These are phyloP conservation scores for Nigrospora osmanthi DNA, from an alignment of 2,329 filamentous ascomycete genomes.

Conservation along the genomic window DNA sequence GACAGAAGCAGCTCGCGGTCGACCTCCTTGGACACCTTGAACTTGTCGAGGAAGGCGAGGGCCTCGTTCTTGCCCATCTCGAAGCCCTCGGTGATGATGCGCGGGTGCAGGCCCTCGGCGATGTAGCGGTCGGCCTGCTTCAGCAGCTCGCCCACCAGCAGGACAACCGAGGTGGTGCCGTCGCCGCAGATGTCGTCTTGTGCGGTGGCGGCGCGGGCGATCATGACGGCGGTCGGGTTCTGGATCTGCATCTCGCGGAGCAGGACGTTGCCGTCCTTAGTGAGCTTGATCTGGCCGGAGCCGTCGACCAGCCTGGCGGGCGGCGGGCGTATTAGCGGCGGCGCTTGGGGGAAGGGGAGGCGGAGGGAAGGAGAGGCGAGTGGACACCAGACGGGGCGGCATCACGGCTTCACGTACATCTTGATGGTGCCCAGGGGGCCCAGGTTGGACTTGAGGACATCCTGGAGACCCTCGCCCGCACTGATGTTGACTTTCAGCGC, in stretches of 20 bases:
- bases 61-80: constrained; percentile 93
- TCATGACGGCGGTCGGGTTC: constrained; percentile 91
- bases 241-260: constrained; percentile 85
- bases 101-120: constrained; percentile 89
- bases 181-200: constrained; percentile 98
- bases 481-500: constrained; percentile 95
- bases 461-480: constrained; percentile 83
- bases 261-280: constrained; percentile 93
- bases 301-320: constrained; percentile 56
- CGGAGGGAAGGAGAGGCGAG: background rate
- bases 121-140: constrained; percentile 98
- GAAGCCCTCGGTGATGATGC: constrained; percentile 95
- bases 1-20: constrained; percentile 90
- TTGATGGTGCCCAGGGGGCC: constrained; percentile 92
- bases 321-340: background rate
- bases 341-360: background rate
- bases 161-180: constrained; percentile 91
- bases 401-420: constrained; percentile 52
- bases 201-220: constrained; percentile 78
- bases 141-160: constrained; percentile 90
- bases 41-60: constrained; percentile 88
- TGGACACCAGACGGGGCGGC: constrained; percentile 2
- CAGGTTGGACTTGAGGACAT: constrained; percentile 95
- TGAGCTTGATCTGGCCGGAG: constrained; percentile 79
- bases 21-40: constrained; percentile 82